These are phyloP conservation scores for Cystobasidium slooffiae DNA, from an alignment of 1,284 basidiomycete genomes.

Conservation along the genomic window DNA sequence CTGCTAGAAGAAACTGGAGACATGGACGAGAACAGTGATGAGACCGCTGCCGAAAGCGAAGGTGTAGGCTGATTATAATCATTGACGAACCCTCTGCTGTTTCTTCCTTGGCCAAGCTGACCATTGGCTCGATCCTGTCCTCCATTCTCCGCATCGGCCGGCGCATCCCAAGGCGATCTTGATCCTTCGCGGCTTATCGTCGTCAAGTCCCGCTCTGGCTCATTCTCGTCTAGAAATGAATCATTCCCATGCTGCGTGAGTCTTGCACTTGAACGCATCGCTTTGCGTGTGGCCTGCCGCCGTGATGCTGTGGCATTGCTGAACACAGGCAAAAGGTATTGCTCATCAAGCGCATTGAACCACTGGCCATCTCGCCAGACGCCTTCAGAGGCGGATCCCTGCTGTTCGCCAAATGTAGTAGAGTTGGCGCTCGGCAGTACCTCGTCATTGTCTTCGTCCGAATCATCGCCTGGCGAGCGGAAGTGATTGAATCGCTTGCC, in stretches of 20 bases:
- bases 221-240: constrained; percentile 14
- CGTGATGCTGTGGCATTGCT: constrained; percentile 68
- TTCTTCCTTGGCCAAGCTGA: constrained; percentile 3
- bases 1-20: constrained; percentile 33
- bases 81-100: constrained; percentile 40
- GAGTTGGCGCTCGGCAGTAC: constrained; percentile 45
- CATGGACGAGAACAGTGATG: constrained; percentile 42
- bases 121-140: neutral
- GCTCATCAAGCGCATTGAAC: constrained; percentile 95
- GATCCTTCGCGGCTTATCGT: neutral
- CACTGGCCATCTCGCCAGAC: constrained; percentile 72
- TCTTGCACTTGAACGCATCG: constrained; percentile 38
- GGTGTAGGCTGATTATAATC: constrained; percentile 14
- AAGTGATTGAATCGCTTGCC: constrained; percentile 31
- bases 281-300: constrained; percentile 57
- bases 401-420: constrained; percentile 16
- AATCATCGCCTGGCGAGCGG: constrained; percentile 21
- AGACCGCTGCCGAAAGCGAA: constrained; percentile 37
- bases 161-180: constrained; percentile 31
- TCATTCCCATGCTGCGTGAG: constrained; percentile 23
- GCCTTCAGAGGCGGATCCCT: constrained; percentile 35
- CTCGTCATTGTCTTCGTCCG: constrained; percentile 49
- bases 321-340: constrained; percentile 87
- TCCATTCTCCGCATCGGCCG: neutral
- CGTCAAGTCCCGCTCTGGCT: constrained; percentile 23